Percentiles rank a stretch among this genome's conserved stretches.
These are phyloP conservation scores for Tilletia horrida DNA, from an alignment of 1,284 basidiomycete species.

Conservation along the genomic window DNA sequence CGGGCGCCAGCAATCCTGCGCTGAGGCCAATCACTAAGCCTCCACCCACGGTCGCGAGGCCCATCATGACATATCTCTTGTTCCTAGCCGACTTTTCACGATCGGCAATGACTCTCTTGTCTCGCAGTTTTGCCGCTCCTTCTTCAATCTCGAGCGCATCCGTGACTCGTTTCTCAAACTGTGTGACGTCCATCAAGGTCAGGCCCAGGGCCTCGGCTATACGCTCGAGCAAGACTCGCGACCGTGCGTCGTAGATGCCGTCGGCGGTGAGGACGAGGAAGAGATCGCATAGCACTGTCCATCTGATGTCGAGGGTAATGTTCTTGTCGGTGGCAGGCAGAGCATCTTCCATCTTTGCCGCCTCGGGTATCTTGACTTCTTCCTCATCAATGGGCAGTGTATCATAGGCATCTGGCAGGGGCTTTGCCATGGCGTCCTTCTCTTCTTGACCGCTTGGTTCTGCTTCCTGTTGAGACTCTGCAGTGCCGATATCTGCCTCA, in stretches of 20 bases:
- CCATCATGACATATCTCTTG: slow-evolving; percentile 52
- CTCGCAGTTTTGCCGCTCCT: slow-evolving; percentile 44
- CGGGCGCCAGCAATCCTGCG: slow-evolving; percentile 49
- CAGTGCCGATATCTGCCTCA: too few species aligned
- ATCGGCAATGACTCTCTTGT: slow-evolving; percentile 35
- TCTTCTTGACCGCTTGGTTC: too few species aligned
- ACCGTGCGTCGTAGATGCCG: slow-evolving; percentile 53
- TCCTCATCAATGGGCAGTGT: background rate
- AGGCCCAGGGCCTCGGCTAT: slow-evolving; percentile 47
- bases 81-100: slow-evolving; percentile 39
- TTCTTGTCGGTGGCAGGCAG: slow-evolving; percentile 32
- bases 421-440: background rate
- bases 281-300: slow-evolving; percentile 54
- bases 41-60: slow-evolving; percentile 52
- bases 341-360: slow-evolving; percentile 30
- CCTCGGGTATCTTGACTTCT: background rate
- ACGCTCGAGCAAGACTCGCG: slow-evolving; percentile 50
- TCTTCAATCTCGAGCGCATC: slow-evolving; percentile 54
- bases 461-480: too few species aligned
- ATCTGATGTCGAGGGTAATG: slow-evolving; percentile 53
- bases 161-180: slow-evolving; percentile 53
- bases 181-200: slow-evolving; percentile 54
- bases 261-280: slow-evolving; percentile 54
- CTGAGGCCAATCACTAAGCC: slow-evolving; percentile 53
- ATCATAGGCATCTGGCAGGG: background rate